Evolutionary conservation across 1,284 basidiomycete genomes (phyloP), one percentile per base, ranked within the genome.

Genomic region (Melanopsichium pennsylvanicum): DNA sequence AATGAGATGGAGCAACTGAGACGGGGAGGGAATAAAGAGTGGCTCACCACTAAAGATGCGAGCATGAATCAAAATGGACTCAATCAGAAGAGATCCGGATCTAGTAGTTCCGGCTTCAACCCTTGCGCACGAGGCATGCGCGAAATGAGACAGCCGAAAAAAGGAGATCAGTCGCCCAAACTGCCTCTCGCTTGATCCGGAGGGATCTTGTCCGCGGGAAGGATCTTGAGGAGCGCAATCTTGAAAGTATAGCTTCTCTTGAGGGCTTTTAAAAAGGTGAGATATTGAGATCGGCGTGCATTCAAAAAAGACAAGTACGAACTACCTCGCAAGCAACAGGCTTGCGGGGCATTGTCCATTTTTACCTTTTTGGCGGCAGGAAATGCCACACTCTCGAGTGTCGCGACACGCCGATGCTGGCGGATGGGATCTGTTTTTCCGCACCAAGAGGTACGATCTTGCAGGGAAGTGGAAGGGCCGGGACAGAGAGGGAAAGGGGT

Each of bases 301-400:
- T 27, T 47, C 43, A 63, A 56, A 63, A 56, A 56, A 47, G 47
- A 56, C 36, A 45, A 43, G 40, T 27, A 44, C 52, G 32, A 22
- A 25, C 36, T 13, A 31, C 40, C 43, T 31, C 35, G 32, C 52
- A 26, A 27, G 25, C 22, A 29, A 26, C 35, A 29, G 27, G 32
- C 22, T 41, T 26, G 43, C 60, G 35, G 27, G 48, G 32, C 21
- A n/a, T 11, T 9, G 23, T 38, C 39, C 51, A 35, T 22, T 27
- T 8, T 63, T 57, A 63, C 60, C 60, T 63, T 44, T 63, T 56
- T 57, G 60, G 52, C n/a, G n/a, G n/a, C 60, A 56, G 48, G 36
- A 63, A 47, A 43, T 63, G 52, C 52, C 26, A 48, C 60, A 57
- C 60, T 57, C 25, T 63, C 52, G 60, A 63, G 52, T 57, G 60